Evolutionary conservation across 495 filamentous ascomycete genomes (phyloP), one percentile per base, ranked within the genome.

Genomic region (Aspergillus wentii): DNA sequence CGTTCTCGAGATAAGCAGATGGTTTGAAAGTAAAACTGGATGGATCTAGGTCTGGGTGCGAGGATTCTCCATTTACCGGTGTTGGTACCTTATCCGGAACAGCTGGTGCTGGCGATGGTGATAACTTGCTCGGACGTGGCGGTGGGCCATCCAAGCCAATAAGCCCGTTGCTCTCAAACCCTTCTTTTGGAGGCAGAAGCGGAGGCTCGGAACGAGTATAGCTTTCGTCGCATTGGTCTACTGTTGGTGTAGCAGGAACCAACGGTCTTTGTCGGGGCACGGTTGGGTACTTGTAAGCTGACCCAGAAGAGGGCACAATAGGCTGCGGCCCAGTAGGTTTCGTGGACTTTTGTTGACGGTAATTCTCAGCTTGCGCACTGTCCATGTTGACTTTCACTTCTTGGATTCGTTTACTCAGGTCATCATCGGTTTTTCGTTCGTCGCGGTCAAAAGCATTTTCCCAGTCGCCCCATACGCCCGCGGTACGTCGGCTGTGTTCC

Each of bases 1-100:
- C 90, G 46, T 86, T 91, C 53, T 98, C 92, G 11, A 95, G 78
- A 46, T 87, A 88, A 1, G 88, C 86, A 1, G 85, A 81, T 2
- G 91, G 83, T 36, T 83, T 83, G 66, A 97, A 96, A 8, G 85
- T 86, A 52, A 76, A 85, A 15, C 68, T 64, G n/a, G 72, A 62
- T 2, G 68, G 66, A 46, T 74, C 59, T 15, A 69, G 58, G 17
- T 64, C 65, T 14, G 49, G 41, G 17, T 41, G 59, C 40, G 33
- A 25, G 8, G 45, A 34, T 9, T 11, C 23, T 15, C 30, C 25
- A 23, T 33, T 30, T 13, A 61, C 57, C 8, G 30, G 40, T 34
- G 58, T 48, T 31, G 45, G 44, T n/a, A 62, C 31, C 16, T 62
- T 61, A 14, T 48, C 49, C 20, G 59, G 62, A 31, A 43, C 40